Evolutionary conservation across 2,329 filamentous ascomycete genomes (phyloP), one percentile per base, ranked within the genome.

Genomic region (Ambrosiella beaveri): DNA sequence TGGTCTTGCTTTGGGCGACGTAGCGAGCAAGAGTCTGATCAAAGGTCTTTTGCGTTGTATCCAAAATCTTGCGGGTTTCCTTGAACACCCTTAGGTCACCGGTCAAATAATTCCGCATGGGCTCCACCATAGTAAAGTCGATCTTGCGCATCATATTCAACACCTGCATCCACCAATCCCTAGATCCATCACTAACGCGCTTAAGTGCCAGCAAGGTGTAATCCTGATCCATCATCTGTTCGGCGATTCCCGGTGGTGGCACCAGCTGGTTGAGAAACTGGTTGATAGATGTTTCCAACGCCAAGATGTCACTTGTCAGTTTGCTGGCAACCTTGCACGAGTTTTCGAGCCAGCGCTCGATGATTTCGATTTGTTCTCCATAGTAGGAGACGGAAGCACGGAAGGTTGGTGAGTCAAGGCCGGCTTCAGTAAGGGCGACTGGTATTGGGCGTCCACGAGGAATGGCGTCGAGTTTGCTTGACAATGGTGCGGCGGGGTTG

Each of bases 391-490:
- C 81, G 19, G 87, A 87, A 52, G 90, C 88, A 63, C 93, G 88
- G 70, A 97, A 97, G 40, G 90, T 94, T 35, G 93, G 93, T 44
- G 90, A 96, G 71, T 98, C 93, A 73, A 97, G 85, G 17, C 89
- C 86, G 55, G 93, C 93, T 78, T 98, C 93, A 72, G 91, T 93
- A 64, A 97, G 78, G 61, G 84, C 83, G 40, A 97, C 90, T 50
- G 93, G 88, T 59, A 81, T 75, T 38, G 73, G 71, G 40, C 74
- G 71, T 62, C 68, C 70, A n/a, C 61, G 61, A 12, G 61, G 59
- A 45, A 56, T 50, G 8, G 61, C 54, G n/a, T 59, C 55, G 35
- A 41, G 51, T 50, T 51, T 56, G 40, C 37, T 13, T 15, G 53
- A 27, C 1, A 15, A 35, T 6, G 58, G 35, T 13, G 19, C 52